These are phyloP conservation scores for Parmales sp. DNA, from an alignment of 108 stramenopile species.

Conservation along the genomic window DNA sequence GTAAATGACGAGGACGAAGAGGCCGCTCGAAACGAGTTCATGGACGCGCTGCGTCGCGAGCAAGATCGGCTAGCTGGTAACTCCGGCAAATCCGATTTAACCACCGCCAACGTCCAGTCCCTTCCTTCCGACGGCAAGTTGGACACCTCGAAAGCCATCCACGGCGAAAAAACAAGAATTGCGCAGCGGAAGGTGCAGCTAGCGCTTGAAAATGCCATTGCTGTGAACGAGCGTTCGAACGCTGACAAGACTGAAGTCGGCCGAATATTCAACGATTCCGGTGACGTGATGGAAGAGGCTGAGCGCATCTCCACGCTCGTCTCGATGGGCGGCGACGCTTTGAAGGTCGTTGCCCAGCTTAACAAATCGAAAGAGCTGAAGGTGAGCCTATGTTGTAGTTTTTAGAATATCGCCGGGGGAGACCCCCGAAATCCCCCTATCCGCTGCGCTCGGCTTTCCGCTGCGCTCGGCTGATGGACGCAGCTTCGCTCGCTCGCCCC, in stretches of 20 bases:
- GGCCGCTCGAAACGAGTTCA: no score
- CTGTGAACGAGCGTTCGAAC: neutral
- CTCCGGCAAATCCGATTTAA: no score
- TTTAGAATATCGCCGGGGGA: neutral
- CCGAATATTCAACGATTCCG: conserved; percentile 40
- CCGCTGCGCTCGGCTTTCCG: neutral
- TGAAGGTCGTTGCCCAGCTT: conserved; percentile 77
- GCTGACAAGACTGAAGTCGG: conserved; percentile 16
- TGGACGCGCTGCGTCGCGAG: no score
- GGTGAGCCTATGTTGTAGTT: neutral
- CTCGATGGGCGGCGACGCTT: conserved; percentile 64
- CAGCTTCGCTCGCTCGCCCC: no score
- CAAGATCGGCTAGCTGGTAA: no score
- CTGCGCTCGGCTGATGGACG: no score
- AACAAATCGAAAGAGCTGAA: conserved; percentile 85
- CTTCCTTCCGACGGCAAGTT: no score
- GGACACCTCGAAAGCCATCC: neutral
- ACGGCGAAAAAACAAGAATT: neutral
- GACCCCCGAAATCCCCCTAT: neutral
- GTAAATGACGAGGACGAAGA: no score
- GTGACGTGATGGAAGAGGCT: conserved; percentile 85
- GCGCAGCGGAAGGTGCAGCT: neutral
- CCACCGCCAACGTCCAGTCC: no score
- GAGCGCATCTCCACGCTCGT: conserved; percentile 68
- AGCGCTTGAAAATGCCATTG: neutral